phyloP scores from a whole-genome alignment of 768 basidiomycete species.

The Hydnomerulius pinastri region DNA sequence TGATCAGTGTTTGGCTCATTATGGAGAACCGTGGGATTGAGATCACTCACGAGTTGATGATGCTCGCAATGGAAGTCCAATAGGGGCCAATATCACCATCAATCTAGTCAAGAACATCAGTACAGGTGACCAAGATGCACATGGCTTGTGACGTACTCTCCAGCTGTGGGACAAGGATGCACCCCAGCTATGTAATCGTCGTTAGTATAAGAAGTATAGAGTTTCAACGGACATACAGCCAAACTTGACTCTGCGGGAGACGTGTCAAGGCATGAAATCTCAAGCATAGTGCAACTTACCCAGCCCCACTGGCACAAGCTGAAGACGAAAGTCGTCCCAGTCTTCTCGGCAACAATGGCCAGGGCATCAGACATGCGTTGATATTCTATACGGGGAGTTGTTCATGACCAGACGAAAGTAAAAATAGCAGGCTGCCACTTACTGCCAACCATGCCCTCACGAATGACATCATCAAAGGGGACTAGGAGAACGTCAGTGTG shows the following conservation, averaged over 20 bases:
- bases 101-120: slow-evolving; percentile 10
- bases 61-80: slow-evolving; percentile 53
- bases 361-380: slow-evolving; percentile 63
- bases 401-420: background rate
- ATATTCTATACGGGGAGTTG: slow-evolving; percentile 46
- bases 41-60: slow-evolving; percentile 51
- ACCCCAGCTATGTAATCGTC: slow-evolving; percentile 32
- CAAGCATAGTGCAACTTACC: slow-evolving; percentile 38
- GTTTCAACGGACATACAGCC: slow-evolving; percentile 52
- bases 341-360: slow-evolving; percentile 40
- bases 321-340: slow-evolving; percentile 56
- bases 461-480: slow-evolving; percentile 56
- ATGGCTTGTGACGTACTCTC: slow-evolving; percentile 37
- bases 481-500: slow-evolving; percentile 34
- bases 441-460: slow-evolving; percentile 56
- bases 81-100: slow-evolving; percentile 32
- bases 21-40: background rate
- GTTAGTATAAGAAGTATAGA: background rate
- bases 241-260: slow-evolving; percentile 52
- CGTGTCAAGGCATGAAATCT: background rate
- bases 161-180: slow-evolving; percentile 39
- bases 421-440: slow-evolving; percentile 20
- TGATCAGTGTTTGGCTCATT: background rate
- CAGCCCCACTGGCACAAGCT: slow-evolving; percentile 71
- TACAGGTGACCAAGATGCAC: background rate